Conservation (phyloP, 225 moss, liverwort and hornwort species). For the Marchantia paleacea region DNA sequence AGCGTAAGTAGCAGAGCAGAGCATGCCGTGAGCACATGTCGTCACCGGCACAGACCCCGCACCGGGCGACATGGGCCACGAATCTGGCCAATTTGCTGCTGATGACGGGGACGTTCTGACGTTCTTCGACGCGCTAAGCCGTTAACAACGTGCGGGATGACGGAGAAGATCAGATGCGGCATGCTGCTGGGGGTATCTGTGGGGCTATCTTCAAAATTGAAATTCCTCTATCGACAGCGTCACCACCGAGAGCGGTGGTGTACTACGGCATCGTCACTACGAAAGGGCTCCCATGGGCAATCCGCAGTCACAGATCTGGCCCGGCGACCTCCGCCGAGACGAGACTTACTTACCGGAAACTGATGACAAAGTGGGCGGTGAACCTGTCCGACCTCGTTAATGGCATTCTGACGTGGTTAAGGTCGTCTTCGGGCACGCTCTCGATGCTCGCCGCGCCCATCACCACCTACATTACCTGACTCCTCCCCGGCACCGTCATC, state of each 20-base stretch:
- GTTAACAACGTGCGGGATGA: constrained; percentile 51
- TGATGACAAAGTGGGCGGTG: constrained; percentile 3
- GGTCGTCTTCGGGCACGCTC: constrained; percentile 23
- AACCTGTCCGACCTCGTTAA: constrained; percentile 10
- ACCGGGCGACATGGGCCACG: background rate
- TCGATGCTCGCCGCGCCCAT: constrained; percentile 33
- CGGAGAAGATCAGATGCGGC: constrained; percentile 54
- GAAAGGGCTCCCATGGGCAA: constrained; percentile 39
- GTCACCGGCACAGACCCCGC: background rate
- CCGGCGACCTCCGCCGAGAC: background rate
- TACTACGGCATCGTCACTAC: constrained; percentile 41
- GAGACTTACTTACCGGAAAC: constrained; percentile 33
- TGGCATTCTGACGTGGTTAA: constrained; percentile 14
- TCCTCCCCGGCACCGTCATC: constrained; percentile 14
- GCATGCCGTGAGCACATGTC: background rate
- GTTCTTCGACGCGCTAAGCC: constrained; percentile 70
- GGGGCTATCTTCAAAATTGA: constrained; percentile 51
- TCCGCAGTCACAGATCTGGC: constrained; percentile 19
- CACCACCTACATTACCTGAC: constrained; percentile 34
- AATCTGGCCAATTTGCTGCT: constrained; percentile 64
- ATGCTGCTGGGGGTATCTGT: constrained; percentile 45
- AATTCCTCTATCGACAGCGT: constrained; percentile 71
- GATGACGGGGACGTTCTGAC: constrained; percentile 60
- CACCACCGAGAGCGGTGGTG: constrained; percentile 30
- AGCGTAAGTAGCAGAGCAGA: too few relatives aligned